A percentile compares a stretch with the other conserved stretches of the same genome.
These are phyloP conservation scores for Intubia oerlemansii DNA, from an alignment of 2,329 filamentous ascomycete species.

Conservation along the genomic window DNA sequence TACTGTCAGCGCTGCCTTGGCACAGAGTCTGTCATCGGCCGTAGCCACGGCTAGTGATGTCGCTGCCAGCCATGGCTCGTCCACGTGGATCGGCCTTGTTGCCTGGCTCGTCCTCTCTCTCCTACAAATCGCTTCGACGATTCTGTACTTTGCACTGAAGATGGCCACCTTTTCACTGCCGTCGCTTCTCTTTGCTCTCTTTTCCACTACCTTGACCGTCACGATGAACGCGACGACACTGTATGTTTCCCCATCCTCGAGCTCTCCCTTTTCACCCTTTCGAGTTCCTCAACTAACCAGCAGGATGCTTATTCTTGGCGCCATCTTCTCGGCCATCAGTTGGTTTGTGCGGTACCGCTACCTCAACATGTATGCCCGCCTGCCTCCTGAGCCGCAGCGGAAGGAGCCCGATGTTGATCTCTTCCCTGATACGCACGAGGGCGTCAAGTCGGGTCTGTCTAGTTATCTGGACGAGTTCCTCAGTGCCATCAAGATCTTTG, in stretches of 20 bases:
- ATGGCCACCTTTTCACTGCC: slow-evolving; percentile 78
- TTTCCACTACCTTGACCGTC: slow-evolving; percentile 84
- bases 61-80: slow-evolving; percentile 17
- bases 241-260: slow-evolving; percentile 24
- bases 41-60: slow-evolving; percentile 17
- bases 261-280: background rate
- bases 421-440: slow-evolving; percentile 83
- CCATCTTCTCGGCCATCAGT: slow-evolving; percentile 62
- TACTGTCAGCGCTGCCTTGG: slow-evolving; percentile 9
- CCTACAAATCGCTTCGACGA: slow-evolving; percentile 32
- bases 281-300: background rate
- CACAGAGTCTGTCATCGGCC: slow-evolving; percentile 14
- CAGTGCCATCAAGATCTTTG: slow-evolving; percentile 97
- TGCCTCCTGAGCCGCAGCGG: slow-evolving; percentile 84
- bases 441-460: slow-evolving; percentile 74
- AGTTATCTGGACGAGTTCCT: slow-evolving; percentile 96
- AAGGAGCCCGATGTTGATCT: slow-evolving; percentile 92
- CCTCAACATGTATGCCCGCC: slow-evolving; percentile 86
- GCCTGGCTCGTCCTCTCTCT: slow-evolving; percentile 31
- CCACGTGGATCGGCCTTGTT: slow-evolving; percentile 35
- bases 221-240: slow-evolving; percentile 98
- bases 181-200: slow-evolving; percentile 70
- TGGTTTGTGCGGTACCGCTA: slow-evolving; percentile 94
- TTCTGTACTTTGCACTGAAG: slow-evolving; percentile 61
- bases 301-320: slow-evolving; percentile 56